Percentiles rank a stretch among this genome's conserved stretches.
Evolutionary conservation across 2,329 filamentous ascomycete species (phyloP).

Genomic region (Ceratocystiopsis sp.): DNA sequence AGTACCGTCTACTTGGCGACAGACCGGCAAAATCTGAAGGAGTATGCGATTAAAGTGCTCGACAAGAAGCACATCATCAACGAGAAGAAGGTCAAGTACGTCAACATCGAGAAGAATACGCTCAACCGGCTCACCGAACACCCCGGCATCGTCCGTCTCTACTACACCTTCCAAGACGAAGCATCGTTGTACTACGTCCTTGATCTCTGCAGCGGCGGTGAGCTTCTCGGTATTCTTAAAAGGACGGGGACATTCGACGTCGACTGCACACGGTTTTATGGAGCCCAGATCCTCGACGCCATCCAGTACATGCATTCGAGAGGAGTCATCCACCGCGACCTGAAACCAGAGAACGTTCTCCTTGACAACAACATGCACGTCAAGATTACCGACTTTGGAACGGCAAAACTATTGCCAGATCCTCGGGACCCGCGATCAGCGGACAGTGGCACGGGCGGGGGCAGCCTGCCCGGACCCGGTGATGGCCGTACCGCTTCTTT

Average conservation of each 20-base stretch:
- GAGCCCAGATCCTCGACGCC: slow-evolving; percentile 86
- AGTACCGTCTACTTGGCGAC: slow-evolving; percentile 88
- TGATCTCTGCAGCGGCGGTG: slow-evolving; percentile 81
- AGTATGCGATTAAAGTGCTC: slow-evolving; percentile 95
- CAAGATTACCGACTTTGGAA: slow-evolving; percentile 98
- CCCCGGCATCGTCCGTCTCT: slow-evolving; percentile 86
- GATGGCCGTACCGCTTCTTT: slow-evolving; percentile 77
- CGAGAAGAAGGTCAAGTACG: slow-evolving; percentile 99
- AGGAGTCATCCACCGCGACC: slow-evolving; percentile 87
- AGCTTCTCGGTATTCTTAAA: slow-evolving; percentile 82
- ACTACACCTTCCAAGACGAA: slow-evolving; percentile 98
- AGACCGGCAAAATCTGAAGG: slow-evolving; percentile 82
- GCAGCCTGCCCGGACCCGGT: slow-evolving; percentile 19
- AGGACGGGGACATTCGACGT: slow-evolving; percentile 88
- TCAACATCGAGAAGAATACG: slow-evolving; percentile 98
- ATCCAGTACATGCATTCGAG: slow-evolving; percentile 97
- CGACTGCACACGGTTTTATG: slow-evolving; percentile 87
- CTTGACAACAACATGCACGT: slow-evolving; percentile 93
- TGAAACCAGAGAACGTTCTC: slow-evolving; percentile 94
- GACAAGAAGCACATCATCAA: slow-evolving; percentile 99
- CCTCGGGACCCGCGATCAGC: slow-evolving; percentile 29
- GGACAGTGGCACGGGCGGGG: slow-evolving; percentile 13
- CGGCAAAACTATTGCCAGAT: slow-evolving; percentile 74
- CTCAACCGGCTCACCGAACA: slow-evolving; percentile 92
- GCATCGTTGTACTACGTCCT: slow-evolving; percentile 91